Evolutionary conservation across 306 rosid species (phyloP).

Genomic region (Rubus parviflorus): DNA sequence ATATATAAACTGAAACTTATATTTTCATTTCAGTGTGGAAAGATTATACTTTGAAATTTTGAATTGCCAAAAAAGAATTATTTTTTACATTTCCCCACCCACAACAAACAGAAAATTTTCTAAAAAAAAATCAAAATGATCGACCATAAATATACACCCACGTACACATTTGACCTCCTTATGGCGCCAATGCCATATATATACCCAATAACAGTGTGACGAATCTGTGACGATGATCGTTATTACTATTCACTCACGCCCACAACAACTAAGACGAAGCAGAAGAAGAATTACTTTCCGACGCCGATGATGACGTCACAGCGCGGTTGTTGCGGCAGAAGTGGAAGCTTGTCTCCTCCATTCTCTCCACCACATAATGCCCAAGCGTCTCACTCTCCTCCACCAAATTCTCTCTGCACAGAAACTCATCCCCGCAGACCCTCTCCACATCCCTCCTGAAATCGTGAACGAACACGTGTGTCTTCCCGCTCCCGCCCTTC

Average conservation of each 20-base stretch:
- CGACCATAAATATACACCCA: constrained; percentile 50
- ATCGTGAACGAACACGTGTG: constrained; percentile 88
- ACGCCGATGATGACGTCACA: constrained; percentile 24
- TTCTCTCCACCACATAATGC: constrained; percentile 77
- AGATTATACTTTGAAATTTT: constrained; percentile 27
- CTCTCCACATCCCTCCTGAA: constrained; percentile 58
- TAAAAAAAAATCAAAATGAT: constrained; percentile 14
- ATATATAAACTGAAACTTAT: background rate
- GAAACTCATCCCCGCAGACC: constrained; percentile 73
- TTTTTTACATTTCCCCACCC: constrained; percentile 46
- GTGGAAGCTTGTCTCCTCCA: constrained; percentile 72
- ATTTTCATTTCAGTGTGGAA: constrained; percentile 32
- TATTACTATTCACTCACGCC: constrained; percentile 13
- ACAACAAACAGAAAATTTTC: constrained; percentile 21
- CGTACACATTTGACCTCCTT: background rate
- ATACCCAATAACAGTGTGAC: constrained; percentile 21
- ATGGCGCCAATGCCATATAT: background rate
- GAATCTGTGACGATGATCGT: constrained; percentile 9
- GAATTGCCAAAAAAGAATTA: constrained; percentile 45
- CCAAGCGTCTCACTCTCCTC: constrained; percentile 66
- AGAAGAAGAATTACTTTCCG: background rate
- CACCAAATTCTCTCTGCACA: constrained; percentile 77
- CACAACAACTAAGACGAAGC: constrained; percentile 13
- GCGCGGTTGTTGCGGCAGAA: constrained; percentile 55
- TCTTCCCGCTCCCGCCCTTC: constrained; percentile 82